These are phyloP conservation scores for Xylaria sp. DNA, from an alignment of 2,329 filamentous ascomycete species.

Conservation along the genomic window DNA sequence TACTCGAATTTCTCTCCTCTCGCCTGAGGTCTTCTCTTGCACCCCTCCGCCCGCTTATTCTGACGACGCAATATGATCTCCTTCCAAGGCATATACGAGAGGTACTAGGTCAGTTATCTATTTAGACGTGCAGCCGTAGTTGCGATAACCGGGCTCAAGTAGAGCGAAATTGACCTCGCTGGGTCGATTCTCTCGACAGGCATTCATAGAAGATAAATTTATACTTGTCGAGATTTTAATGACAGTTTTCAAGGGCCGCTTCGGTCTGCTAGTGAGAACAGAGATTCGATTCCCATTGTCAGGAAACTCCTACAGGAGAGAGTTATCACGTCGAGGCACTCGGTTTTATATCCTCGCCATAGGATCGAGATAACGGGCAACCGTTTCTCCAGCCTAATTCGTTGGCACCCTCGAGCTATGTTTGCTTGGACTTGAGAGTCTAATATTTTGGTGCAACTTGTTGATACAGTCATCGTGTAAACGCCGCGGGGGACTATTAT, in stretches of 20 bases:
- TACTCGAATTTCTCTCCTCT: not conserved
- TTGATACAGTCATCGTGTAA: not conserved
- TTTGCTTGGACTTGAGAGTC: not conserved
- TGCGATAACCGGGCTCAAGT: not conserved
- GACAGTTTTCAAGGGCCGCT: no score
- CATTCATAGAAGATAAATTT: not conserved
- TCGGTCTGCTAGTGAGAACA: not conserved
- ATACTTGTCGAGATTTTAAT: conserved; percentile 3
- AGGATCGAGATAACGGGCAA: not conserved
- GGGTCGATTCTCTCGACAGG: not conserved
- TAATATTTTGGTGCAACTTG: not conserved
- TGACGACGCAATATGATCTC: conserved; percentile 4
- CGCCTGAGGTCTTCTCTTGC: not conserved
- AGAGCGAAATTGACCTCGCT: not conserved
- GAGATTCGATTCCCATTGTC: not conserved
- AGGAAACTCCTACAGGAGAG: not conserved
- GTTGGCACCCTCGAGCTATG: not conserved
- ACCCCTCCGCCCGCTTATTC: not conserved
- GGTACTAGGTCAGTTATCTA: conserved; percentile 10
- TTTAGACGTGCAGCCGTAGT: conserved; percentile 5
- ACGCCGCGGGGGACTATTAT: no score
- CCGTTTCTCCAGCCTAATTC: not conserved
- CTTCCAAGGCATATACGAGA: conserved; percentile 11
- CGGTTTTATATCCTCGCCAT: not conserved
- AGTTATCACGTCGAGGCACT: conserved; percentile 3